Percentiles rank a stretch among this genome's conserved stretches.
phyloP scores from a whole-genome alignment of 352 stramenopile genomes.

The Phytopythium sindhum region DNA sequence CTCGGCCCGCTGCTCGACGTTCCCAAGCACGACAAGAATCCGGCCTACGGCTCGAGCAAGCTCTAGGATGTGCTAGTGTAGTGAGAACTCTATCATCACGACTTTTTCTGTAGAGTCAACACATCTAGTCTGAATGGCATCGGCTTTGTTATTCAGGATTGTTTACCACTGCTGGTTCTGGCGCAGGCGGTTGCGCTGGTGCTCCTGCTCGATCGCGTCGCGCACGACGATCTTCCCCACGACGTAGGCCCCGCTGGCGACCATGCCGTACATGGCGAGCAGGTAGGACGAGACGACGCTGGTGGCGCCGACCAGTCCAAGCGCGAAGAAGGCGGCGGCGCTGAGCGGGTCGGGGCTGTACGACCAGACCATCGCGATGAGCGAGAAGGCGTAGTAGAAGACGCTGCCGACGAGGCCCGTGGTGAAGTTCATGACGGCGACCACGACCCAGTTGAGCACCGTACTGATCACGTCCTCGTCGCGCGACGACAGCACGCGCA shows the following conservation, averaged over 20 bases:
- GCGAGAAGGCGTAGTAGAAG: constrained; percentile 85
- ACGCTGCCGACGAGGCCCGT: constrained; percentile 74
- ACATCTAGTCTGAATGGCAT: neutral
- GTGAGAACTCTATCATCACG: neutral
- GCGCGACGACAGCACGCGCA: constrained; percentile 59
- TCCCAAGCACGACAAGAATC: constrained; percentile 70
- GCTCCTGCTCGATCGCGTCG: constrained; percentile 73
- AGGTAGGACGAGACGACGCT: constrained; percentile 86
- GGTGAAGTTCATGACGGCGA: constrained; percentile 86
- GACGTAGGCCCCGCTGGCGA: constrained; percentile 75
- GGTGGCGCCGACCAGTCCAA: constrained; percentile 67
- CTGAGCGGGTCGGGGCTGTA: constrained; percentile 82
- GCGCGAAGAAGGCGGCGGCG: constrained; percentile 65
- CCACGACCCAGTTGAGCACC: constrained; percentile 82
- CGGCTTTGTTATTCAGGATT: neutral
- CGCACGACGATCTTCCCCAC: constrained; percentile 73
- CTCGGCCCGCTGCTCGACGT: constrained; percentile 72
- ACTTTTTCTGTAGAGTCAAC: neutral
- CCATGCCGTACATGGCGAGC: constrained; percentile 84
- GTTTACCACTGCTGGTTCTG: constrained; percentile 29
- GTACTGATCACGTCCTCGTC: constrained; percentile 78
- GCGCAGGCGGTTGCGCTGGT: constrained; percentile 56
- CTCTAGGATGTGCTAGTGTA: constrained; percentile 24
- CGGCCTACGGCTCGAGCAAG: constrained; percentile 75
- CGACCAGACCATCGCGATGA: constrained; percentile 78